Percentiles rank a stretch among this genome's conserved stretches.
These are phyloP conservation scores for Pseudozyma pruni DNA, from an alignment of 1,284 basidiomycete species.

Conservation along the genomic window DNA sequence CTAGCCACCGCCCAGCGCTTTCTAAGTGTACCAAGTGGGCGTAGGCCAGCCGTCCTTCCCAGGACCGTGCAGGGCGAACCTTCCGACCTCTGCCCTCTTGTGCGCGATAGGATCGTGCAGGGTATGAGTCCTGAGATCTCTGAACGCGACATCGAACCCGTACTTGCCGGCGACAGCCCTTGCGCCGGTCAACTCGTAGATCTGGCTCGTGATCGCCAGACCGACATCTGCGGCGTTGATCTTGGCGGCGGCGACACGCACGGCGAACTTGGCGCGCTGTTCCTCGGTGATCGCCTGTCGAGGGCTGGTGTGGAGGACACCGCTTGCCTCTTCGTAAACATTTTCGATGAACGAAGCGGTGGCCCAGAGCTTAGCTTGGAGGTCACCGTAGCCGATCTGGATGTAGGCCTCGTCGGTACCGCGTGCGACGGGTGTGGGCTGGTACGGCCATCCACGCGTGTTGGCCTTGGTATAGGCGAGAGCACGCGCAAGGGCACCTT, in stretches of 20 bases:
- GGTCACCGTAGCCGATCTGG: constrained; percentile 65
- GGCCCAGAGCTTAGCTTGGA: constrained; percentile 65
- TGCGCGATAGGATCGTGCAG: constrained; percentile 68
- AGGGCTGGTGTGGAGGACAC: constrained; percentile 50
- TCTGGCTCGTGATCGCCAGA: constrained; percentile 62
- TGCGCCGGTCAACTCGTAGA: constrained; percentile 66
- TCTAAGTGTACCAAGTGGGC: constrained; percentile 59
- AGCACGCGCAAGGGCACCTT: constrained; percentile 63
- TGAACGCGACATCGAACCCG: constrained; percentile 61
- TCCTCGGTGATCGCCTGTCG: constrained; percentile 56
- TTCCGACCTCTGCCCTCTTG: constrained; percentile 63
- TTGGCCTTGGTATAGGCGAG: constrained; percentile 62
- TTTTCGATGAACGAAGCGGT: constrained; percentile 63
- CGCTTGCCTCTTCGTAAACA: constrained; percentile 42
- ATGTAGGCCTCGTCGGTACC: constrained; percentile 67
- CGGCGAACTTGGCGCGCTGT: constrained; percentile 65
- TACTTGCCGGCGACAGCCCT: constrained; percentile 63
- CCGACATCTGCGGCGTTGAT: constrained; percentile 62
- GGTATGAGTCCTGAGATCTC: constrained; percentile 61
- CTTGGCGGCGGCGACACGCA: constrained; percentile 66
- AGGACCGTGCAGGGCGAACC: constrained; percentile 57
- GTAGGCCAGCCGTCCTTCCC: constrained; percentile 61
- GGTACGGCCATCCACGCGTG: constrained; percentile 67
- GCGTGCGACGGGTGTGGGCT: constrained; percentile 51
- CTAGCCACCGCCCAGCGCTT: background rate